phyloP scores from a whole-genome alignment of 495 filamentous ascomycete genomes.

The Neurospora discreta region DNA sequence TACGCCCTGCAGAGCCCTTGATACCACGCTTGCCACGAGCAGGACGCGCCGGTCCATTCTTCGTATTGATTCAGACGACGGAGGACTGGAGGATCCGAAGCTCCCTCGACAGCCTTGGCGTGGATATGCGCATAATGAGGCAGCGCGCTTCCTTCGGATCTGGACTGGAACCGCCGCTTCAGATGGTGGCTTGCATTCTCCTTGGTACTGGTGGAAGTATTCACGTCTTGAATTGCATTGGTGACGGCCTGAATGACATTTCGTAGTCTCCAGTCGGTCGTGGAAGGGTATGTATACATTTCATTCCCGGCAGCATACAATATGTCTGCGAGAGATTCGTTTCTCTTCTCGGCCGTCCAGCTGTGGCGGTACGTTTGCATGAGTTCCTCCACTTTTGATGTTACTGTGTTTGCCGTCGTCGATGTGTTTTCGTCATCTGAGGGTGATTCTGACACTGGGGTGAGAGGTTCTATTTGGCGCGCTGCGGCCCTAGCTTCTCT shows the following conservation, averaged over 20 bases:
- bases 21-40: not conserved
- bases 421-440: not conserved
- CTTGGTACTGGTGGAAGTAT: not conserved
- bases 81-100: not conserved
- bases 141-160: not conserved
- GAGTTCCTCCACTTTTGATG: not conserved
- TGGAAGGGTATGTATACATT: not conserved
- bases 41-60: not conserved
- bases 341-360: not conserved
- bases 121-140: not conserved
- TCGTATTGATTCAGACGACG: not conserved
- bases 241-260: not conserved
- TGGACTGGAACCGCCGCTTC: not conserved
- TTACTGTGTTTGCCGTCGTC: not conserved
- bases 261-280: not conserved
- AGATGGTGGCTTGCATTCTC: not conserved
- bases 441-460: not conserved
- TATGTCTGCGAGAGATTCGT: not conserved
- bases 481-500: not conserved
- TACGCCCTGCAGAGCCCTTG: not conserved
- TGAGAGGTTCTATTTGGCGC: not conserved
- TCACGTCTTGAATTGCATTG: not conserved
- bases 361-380: not conserved
- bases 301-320: not conserved
- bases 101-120: not conserved